Evolutionary conservation across 2,329 filamentous ascomycete genomes (phyloP), one percentile per base, ranked within the genome.

Genomic region (Lachnellula arida): DNA sequence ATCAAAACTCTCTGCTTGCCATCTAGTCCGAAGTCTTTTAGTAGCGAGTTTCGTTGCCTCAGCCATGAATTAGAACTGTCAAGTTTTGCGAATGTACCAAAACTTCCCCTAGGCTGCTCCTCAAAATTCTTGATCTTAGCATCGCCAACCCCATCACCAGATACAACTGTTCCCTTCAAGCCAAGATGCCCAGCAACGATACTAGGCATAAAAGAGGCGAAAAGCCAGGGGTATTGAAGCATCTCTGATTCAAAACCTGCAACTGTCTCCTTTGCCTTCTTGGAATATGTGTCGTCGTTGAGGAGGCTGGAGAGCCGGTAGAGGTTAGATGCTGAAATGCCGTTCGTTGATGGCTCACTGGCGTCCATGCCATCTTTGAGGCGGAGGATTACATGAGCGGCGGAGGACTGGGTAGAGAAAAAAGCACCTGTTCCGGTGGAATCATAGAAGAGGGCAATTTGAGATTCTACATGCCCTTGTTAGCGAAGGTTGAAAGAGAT

Each of bases 361-460:
- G 90, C 90, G 71, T 99, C 94, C 81, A 97, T 97, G 61, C 91
- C 94, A 60, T 95, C 91, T 73, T 99, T 99, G 49, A 97, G 81
- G 23, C 93, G 87, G 58, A 97, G 82, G 57, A 97, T 86, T 28
- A 87, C 81, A 65, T 91, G 84, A 0, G 84, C 76, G 9, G 86
- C 84, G 43, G 79, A 73, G 12, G 76, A 74, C 4, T 79, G 74
- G 1, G 88, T 91, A 4, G 85, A 86, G 74, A 89, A 94, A 78
- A 93, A 94, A 34, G 81, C 89, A 63, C 71, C 62, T 53, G 70
- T 56, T 63, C 71, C 22, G 48, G 57, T 28, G 47, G 69, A 72
- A 63, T 96, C 91, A 73, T 89, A 89, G 75, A 97, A 97, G 15
- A 88, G 77, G 1, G 76, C 72, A 55, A 88, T 87, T 71, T 97